Evolutionary conservation across 352 stramenopile genomes (phyloP).

Genomic region (Phytophthora lateralis): DNA sequence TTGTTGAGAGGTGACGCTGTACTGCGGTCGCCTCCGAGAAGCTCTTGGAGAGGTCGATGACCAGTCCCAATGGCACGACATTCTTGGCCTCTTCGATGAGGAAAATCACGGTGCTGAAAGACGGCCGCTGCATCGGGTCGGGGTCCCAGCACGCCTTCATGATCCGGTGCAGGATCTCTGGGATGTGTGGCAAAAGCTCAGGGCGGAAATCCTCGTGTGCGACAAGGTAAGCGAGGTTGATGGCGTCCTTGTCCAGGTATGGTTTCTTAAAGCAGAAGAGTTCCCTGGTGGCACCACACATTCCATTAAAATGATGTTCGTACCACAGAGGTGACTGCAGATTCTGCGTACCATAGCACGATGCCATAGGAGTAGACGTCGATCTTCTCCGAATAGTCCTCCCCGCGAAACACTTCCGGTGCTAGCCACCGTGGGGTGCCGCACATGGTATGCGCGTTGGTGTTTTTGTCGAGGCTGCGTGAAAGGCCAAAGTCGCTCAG

Average conservation of each 20-base stretch:
- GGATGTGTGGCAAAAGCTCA: conserved; percentile 65
- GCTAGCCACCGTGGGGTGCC: conserved; percentile 80
- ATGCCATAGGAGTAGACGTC: conserved; percentile 87
- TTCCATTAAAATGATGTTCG: not conserved
- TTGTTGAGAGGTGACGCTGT: conserved; percentile 32
- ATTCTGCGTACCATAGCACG: conserved; percentile 64
- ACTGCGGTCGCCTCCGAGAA: conserved; percentile 49
- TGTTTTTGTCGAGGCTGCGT: conserved; percentile 65
- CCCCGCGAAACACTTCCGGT: conserved; percentile 82
- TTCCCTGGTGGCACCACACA: conserved; percentile 42
- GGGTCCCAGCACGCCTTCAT: conserved; percentile 75
- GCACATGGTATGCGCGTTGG: conserved; percentile 77
- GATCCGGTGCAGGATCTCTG: conserved; percentile 63
- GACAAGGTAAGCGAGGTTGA: conserved; percentile 80
- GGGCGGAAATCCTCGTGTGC: conserved; percentile 77
- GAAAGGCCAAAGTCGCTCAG: conserved; percentile 80
- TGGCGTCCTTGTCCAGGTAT: conserved; percentile 79
- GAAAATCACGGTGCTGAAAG: conserved; percentile 60
- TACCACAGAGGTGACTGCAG: not conserved
- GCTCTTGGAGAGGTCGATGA: conserved; percentile 58
- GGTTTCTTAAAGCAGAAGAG: conserved; percentile 87
- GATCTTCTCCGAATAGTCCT: conserved; percentile 88
- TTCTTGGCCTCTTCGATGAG: conserved; percentile 71
- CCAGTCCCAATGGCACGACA: conserved; percentile 50
- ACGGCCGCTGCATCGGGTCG: conserved; percentile 56